Base-by-base conservation (phyloP, 768 basidiomycete species). In the Rhodosporidiobolus odoratus region DNA sequence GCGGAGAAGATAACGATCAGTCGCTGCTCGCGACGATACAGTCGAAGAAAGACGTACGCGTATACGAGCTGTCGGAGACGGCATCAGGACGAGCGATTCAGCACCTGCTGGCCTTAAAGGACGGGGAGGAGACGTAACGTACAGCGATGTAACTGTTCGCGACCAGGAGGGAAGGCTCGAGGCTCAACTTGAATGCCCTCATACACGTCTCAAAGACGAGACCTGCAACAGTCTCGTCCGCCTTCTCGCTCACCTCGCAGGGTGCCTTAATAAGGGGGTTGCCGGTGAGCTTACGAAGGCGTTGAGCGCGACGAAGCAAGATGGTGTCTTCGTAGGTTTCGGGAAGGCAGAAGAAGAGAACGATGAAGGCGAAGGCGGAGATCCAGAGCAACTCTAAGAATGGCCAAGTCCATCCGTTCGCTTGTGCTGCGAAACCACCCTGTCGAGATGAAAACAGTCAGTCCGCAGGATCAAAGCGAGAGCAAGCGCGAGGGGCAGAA, bases 231-330 rank as follows among this genome's bases (percentile, higher is more conserved):
- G 25, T 23, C 35, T 40, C 71, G 65, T 38, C 27, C 7, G 52
- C 72, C 17, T 38, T 23, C 21, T 72, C 50, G 8, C 78, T 76
- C 47, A 79, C 63, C 70, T 81, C 80, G 45, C 68, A 68, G 23
- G 77, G 69, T 9, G 78, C 76, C 47, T 59, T 62, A 58, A 80
- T 71, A 10, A 76, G 50, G 21, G 68, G 27, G 78, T 81, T 81
- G 17, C 80, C 79, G 25, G 81, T 81, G 23, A 80, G 66, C 53
- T 78, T 78, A 40, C 81, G 79, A 5, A 82, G 78, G 5, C 81
- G 75, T 32, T 75, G 64, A 23, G 81, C 81, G 30, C 81, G 80
- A 10, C 78, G 75, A 53, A 77, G 68, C 45, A 82, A 78, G 72
- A 82, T 79, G 30, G 77, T 82, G 21, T 66, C 52, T 27, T 77